These are phyloP conservation scores for Irineochytrium annulatum DNA, from an alignment of 192 early-diverging fungal genomes.

Conservation along the genomic window DNA sequence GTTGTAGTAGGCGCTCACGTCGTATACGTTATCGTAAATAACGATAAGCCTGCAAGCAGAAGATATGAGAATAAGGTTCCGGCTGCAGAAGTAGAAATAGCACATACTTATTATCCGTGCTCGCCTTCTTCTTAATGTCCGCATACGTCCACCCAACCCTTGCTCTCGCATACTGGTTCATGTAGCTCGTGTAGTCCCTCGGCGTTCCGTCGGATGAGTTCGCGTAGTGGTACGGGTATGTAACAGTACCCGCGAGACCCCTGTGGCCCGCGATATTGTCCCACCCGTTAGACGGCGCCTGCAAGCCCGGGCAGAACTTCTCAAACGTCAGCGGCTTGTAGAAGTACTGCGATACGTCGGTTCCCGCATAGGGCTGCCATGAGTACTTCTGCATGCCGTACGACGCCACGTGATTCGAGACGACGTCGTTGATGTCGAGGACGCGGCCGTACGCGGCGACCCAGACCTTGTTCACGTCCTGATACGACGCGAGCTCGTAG, in stretches of 20 bases:
- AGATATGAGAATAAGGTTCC: not conserved
- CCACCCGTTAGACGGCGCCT: conserved; percentile 26
- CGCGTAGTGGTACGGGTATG: conserved; percentile 21
- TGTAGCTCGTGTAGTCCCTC: conserved; percentile 42
- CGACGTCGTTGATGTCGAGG: conserved; percentile 34
- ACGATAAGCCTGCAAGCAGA: conserved; percentile 31
- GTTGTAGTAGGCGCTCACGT: conserved; percentile 44
- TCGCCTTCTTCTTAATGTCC: conserved; percentile 21
- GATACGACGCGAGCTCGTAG: conserved; percentile 29
- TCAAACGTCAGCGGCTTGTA: conserved; percentile 31
- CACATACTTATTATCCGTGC: conserved; percentile 13
- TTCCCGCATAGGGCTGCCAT: conserved; percentile 29
- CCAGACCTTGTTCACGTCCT: conserved; percentile 26
- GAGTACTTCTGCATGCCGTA: conserved; percentile 32
- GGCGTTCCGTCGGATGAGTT: conserved; percentile 22
- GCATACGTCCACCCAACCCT: conserved; percentile 39
- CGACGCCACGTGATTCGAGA: conserved; percentile 26
- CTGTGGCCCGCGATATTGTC: conserved; percentile 37
- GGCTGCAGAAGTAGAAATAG: not conserved
- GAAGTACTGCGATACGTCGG: conserved; percentile 45
- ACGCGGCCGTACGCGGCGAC: conserved; percentile 49
- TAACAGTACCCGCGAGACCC: not conserved
- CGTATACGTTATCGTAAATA: conserved; percentile 55
- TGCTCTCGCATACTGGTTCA: conserved; percentile 48
- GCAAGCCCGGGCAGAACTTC: conserved; percentile 39